Percentiles rank a stretch among this genome's conserved stretches.
Conservation (phyloP, 371 early-diverging fungal genomes). For the Apophysomyces sp. region DNA sequence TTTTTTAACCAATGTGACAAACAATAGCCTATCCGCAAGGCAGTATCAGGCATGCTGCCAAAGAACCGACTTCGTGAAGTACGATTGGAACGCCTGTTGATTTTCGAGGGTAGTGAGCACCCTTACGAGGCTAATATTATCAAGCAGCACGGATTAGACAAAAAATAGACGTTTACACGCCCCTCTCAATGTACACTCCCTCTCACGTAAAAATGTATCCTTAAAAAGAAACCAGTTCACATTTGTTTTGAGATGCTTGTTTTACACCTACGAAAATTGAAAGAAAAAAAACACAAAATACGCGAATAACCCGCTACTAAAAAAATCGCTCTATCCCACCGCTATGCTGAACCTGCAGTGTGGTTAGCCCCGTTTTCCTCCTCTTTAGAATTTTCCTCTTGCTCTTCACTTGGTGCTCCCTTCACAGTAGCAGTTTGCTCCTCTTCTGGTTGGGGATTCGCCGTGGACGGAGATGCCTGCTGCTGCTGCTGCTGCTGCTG, state of each 20-base stretch:
- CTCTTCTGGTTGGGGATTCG: background rate
- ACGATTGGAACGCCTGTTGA: slow-evolving; percentile 76
- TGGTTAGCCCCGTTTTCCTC: background rate
- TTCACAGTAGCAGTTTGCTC: background rate
- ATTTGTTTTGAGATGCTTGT: slow-evolving; percentile 1
- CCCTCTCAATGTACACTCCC: background rate
- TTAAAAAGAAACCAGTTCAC: background rate
- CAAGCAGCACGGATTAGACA: slow-evolving; percentile 76
- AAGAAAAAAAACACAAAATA: background rate
- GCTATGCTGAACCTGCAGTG: slow-evolving; percentile 1
- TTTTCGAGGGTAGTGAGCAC: slow-evolving; percentile 90
- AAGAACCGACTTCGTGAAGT: slow-evolving; percentile 88
- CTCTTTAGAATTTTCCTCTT: background rate
- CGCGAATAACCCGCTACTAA: background rate
- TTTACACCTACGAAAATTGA: background rate
- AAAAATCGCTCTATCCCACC: background rate
- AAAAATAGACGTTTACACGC: slow-evolving; percentile 20
- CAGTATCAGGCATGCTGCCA: slow-evolving; percentile 96
- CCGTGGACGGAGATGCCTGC: background rate
- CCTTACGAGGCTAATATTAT: slow-evolving; percentile 90
- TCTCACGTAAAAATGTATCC: background rate
- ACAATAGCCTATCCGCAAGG: slow-evolving; percentile 76
- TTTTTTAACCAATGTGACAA: background rate
- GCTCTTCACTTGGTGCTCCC: background rate
- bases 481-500: background rate